phyloP scores from a whole-genome alignment of 306 rosid genomes.

The Cotoneaster glaucophyllus region DNA sequence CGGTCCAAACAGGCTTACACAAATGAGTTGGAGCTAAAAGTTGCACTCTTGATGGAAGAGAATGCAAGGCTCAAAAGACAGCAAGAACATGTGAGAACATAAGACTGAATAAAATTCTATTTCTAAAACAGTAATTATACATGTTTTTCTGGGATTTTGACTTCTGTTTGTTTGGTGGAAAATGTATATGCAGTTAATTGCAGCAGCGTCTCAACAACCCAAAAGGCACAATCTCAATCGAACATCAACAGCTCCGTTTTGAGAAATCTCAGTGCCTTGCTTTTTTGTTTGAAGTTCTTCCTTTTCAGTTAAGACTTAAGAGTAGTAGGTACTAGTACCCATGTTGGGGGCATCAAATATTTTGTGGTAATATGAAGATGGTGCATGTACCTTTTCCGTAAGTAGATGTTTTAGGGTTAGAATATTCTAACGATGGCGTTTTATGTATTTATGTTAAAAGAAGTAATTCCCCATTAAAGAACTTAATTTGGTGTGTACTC shows the following conservation, averaged over 20 bases:
- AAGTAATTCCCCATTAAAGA: slow-evolving; percentile 23
- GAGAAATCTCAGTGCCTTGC: slow-evolving; percentile 11
- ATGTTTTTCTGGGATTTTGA: not conserved
- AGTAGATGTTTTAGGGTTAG: slow-evolving; percentile 3
- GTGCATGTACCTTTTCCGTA: not conserved
- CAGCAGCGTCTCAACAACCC: slow-evolving; percentile 28
- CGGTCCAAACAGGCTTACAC: slow-evolving; percentile 67
- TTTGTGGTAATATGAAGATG: not conserved
- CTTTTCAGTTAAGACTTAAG: slow-evolving; percentile 2
- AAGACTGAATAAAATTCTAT: too few relatives aligned
- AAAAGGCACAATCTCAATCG: slow-evolving; percentile 48
- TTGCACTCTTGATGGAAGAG: slow-evolving; percentile 45
- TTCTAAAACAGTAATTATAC: not conserved
- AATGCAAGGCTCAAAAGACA: slow-evolving; percentile 59
- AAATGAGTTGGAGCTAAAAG: slow-evolving; percentile 62
- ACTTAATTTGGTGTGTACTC: slow-evolving; percentile 10
- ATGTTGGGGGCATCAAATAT: slow-evolving; percentile 1
- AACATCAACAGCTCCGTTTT: slow-evolving; percentile 83
- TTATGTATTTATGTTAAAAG: slow-evolving; percentile 8
- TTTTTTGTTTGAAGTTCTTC: not conserved
- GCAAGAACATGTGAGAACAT: slow-evolving; percentile 43
- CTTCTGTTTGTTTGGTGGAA: not conserved
- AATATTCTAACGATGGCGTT: not conserved
- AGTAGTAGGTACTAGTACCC: not conserved
- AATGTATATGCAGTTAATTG: slow-evolving; percentile 35